A percentile compares a stretch with the other conserved stretches of the same genome.
Conservation (phyloP, 176 grass and related monocot genomes). For the Rhynchospora pubera region DNA sequence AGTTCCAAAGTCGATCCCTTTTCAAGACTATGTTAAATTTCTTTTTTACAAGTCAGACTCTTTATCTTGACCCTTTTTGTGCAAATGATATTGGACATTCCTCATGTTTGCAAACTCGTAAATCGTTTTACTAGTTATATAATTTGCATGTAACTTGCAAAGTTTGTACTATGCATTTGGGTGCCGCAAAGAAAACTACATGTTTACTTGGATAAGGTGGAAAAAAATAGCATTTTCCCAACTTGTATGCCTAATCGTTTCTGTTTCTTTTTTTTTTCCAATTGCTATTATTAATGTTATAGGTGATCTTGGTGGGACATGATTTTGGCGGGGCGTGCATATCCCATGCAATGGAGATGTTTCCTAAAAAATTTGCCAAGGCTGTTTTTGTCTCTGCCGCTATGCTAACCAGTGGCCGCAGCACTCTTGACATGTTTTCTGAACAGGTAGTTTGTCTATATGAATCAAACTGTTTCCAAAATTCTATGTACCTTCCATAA, state of each 20-base stretch:
- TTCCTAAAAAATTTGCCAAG: slow-evolving; percentile 66
- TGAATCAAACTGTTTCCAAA: neutral
- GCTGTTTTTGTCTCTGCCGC: slow-evolving; percentile 79
- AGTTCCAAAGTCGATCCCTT: neutral
- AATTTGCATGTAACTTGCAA: neutral
- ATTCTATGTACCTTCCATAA: neutral
- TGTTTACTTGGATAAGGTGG: neutral
- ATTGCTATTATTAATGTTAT: slow-evolving; percentile 17
- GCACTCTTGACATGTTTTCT: slow-evolving; percentile 73
- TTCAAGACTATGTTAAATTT: neutral
- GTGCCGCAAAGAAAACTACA: neutral
- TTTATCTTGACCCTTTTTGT: neutral
- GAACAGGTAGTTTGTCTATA: slow-evolving; percentile 48
- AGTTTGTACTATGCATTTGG: neutral
- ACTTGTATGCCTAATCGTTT: neutral
- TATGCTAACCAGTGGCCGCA: slow-evolving; percentile 67
- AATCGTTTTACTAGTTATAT: neutral
- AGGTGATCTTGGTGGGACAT: slow-evolving; percentile 94
- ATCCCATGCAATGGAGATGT: slow-evolving; percentile 85
- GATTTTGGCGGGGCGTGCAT: slow-evolving; percentile 83
- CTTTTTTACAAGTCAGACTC: neutral
- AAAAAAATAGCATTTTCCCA: neutral
- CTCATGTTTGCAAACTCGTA: neutral
- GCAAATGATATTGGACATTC: neutral
- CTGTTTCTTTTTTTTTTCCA: too few relatives aligned